Evolutionary conservation across 2,329 filamentous ascomycete genomes (phyloP).

Genomic region (Trichoderma sp.): DNA sequence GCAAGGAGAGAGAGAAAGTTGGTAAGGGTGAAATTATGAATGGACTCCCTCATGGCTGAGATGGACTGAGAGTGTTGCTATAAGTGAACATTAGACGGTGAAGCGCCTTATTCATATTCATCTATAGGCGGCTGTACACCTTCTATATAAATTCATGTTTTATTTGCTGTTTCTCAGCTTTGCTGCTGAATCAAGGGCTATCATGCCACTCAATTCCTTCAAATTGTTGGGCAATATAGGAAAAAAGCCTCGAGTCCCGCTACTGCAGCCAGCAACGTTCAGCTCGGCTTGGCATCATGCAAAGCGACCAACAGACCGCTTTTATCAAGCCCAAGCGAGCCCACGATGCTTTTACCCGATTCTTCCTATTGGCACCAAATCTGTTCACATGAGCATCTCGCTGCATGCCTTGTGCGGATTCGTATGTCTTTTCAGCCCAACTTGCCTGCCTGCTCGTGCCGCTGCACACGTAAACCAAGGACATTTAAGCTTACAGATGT

Average conservation of each 20-base stretch:
- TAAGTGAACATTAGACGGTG: neutral
- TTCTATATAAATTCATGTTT: neutral
- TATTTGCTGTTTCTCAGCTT: neutral
- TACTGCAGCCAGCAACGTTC: neutral
- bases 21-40: neutral
- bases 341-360: neutral
- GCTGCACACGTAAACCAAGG: neutral
- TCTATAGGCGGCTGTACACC: too few species aligned
- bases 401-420: neutral
- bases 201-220: neutral
- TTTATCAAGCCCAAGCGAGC: neutral
- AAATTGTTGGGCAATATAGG: neutral
- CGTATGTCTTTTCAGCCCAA: neutral
- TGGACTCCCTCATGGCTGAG: neutral
- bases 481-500: neutral
- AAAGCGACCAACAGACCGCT: neutral
- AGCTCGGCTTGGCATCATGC: slow-evolving; percentile 16
- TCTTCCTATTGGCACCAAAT: slow-evolving; percentile 10
- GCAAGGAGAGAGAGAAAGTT: neutral
- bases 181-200: too few species aligned
- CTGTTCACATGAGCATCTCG: neutral
- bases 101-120: neutral
- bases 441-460: neutral
- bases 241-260: neutral
- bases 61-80: neutral